Conservation (phyloP, 2,329 filamentous ascomycete genomes). For the Curvularia verruculosa region DNA sequence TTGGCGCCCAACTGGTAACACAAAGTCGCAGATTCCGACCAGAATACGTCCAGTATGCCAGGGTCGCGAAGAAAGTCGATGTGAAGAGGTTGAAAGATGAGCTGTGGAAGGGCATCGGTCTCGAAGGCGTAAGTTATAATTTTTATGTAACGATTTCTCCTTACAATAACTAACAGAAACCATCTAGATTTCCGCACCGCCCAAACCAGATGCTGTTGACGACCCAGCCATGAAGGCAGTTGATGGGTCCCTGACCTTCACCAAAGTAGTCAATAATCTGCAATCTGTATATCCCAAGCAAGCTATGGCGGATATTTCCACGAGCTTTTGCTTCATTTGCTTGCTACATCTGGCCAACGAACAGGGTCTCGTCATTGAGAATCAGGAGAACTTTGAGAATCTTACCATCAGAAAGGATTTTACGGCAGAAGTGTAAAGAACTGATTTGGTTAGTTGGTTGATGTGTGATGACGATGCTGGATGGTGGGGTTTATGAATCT, state of each 20-base stretch:
- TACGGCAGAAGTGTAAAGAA: constrained; percentile 47
- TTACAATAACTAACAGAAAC: constrained; percentile 18
- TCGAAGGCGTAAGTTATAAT: constrained; percentile 46
- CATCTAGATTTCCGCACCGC: constrained; percentile 29
- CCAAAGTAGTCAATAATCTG: constrained; percentile 86
- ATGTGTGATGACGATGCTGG: neutral
- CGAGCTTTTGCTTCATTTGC: constrained; percentile 91
- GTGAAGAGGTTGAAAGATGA: constrained; percentile 68
- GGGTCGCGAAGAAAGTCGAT: constrained; percentile 71
- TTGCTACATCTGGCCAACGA: constrained; percentile 91
- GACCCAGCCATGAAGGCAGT: constrained; percentile 53
- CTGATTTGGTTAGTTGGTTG: neutral
- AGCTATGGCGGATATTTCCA: constrained; percentile 92
- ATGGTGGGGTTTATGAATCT: constrained; percentile 9
- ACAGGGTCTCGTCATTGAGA: constrained; percentile 80
- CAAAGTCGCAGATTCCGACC: constrained; percentile 65
- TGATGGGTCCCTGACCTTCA: constrained; percentile 75
- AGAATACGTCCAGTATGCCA: constrained; percentile 70
- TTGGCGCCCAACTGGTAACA: constrained; percentile 67
- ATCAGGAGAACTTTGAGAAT: constrained; percentile 59
- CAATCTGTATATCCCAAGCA: constrained; percentile 84
- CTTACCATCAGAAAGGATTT: constrained; percentile 57
- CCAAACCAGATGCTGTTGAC: constrained; percentile 20
- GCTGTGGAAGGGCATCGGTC: constrained; percentile 68
- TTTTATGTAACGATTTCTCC: neutral